A percentile compares a stretch with the other conserved stretches of the same genome.
Evolutionary conservation across 768 basidiomycete genomes (phyloP).

Genomic region (Amanita subjunquillea): DNA sequence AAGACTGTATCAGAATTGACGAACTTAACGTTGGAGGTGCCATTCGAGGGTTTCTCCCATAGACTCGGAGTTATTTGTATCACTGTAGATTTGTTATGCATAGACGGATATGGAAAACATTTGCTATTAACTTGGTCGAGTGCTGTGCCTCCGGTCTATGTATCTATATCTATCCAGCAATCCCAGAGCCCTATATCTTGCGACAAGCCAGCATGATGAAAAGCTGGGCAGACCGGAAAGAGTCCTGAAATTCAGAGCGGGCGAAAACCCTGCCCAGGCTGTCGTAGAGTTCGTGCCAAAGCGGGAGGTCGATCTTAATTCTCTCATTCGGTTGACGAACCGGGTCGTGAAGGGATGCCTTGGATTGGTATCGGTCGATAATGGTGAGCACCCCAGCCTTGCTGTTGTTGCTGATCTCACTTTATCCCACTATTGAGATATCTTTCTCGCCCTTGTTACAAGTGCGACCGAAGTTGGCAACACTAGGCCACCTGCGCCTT

Average conservation of each 20-base stretch:
- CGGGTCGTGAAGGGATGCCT: slow-evolving; percentile 75
- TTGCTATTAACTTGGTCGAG: neutral
- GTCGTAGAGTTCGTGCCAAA: slow-evolving; percentile 81
- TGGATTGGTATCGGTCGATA: slow-evolving; percentile 67
- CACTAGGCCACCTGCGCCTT: slow-evolving; percentile 45
- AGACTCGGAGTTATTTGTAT: slow-evolving; percentile 1
- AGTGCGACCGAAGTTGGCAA: slow-evolving; percentile 69
- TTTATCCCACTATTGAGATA: slow-evolving; percentile 33
- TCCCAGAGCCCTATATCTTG: slow-evolving; percentile 65
- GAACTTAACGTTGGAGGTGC: slow-evolving; percentile 86
- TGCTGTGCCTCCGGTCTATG: slow-evolving; percentile 31
- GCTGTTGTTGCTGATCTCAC: neutral
- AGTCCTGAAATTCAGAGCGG: slow-evolving; percentile 66
- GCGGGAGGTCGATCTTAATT: slow-evolving; percentile 57
- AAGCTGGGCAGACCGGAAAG: slow-evolving; percentile 45
- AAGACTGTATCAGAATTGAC: slow-evolving; percentile 47
- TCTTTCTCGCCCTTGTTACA: slow-evolving; percentile 79
- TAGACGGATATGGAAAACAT: neutral
- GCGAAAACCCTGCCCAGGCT: slow-evolving; percentile 47
- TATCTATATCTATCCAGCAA: slow-evolving; percentile 61
- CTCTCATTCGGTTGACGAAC: slow-evolving; percentile 56
- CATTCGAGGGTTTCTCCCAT: slow-evolving; percentile 80
- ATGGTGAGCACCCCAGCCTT: slow-evolving; percentile 34
- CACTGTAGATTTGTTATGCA: neutral
- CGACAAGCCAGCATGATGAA: slow-evolving; percentile 62